Conservation (phyloP, 2,329 filamentous ascomycete genomes). For the Cercospora beticola region DNA sequence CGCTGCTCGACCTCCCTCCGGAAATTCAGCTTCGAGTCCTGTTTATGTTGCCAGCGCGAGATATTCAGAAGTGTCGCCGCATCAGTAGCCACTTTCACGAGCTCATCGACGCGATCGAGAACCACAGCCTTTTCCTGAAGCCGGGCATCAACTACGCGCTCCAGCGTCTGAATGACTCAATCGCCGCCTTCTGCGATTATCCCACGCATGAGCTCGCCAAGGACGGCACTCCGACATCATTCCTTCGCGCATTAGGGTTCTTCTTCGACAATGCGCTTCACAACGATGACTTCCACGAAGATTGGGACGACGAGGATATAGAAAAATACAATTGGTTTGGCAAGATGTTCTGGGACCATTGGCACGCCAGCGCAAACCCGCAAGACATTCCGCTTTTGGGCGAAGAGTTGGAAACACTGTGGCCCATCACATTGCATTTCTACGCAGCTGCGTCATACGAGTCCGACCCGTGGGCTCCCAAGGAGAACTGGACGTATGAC, state of each 20-base stretch:
- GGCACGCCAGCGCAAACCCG: background rate
- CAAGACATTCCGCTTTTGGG: background rate
- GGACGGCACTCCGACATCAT: background rate
- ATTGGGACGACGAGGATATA: background rate
- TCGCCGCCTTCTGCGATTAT: background rate
- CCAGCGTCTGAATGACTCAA: background rate
- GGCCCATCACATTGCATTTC: background rate
- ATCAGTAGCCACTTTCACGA: background rate
- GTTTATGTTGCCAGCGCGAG: background rate
- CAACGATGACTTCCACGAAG: background rate
- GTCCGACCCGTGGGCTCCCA: background rate
- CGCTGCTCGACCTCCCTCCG: conserved; percentile 3
- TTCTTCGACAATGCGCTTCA: background rate
- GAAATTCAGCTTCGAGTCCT: conserved; percentile 9
- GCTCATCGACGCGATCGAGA: conserved; percentile 1
- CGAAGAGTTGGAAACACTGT: background rate
- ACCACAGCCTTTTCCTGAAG: background rate
- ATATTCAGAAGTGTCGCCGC: conserved; percentile 12
- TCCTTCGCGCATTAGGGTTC: background rate
- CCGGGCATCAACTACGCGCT: background rate
- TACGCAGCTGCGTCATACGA: background rate
- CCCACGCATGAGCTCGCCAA: background rate
- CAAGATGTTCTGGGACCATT: background rate
- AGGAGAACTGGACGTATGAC: background rate
- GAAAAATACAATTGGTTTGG: background rate